Conservation (phyloP, 306 rosid species). For the Arachis hypogaea region DNA sequence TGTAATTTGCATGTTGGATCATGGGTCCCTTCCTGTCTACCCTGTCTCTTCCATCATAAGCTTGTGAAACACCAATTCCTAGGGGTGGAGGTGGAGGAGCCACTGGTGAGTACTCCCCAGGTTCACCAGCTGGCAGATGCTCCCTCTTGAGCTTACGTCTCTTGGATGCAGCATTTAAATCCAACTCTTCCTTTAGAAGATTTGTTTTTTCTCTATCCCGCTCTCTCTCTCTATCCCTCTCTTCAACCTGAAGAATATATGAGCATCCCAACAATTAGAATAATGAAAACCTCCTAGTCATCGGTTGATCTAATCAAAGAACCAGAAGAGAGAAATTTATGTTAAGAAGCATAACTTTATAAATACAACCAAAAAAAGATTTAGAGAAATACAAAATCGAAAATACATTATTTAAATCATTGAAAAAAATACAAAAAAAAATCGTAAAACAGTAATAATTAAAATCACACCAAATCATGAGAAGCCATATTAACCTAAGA, state of each 20-base stretch:
- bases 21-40: conserved; percentile 85
- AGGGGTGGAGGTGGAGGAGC: conserved; percentile 71
- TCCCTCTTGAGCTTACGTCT: conserved; percentile 94
- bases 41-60: conserved; percentile 89
- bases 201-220: conserved; percentile 82
- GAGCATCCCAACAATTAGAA: neutral
- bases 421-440: neutral
- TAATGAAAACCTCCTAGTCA: conserved; percentile 8
- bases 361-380: conserved; percentile 9
- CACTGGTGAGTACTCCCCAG: conserved; percentile 94
- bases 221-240: conserved; percentile 53
- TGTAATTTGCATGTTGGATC: conserved; percentile 68
- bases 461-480: neutral
- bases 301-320: conserved; percentile 11
- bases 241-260: conserved; percentile 61
- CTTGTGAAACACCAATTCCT: conserved; percentile 61
- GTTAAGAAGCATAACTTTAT: neutral
- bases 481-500: conserved; percentile 10
- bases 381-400: neutral
- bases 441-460: neutral
- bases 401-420: neutral
- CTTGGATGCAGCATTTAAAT: conserved; percentile 74
- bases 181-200: conserved; percentile 82
- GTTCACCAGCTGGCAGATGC: conserved; percentile 70
- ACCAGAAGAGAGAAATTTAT: neutral